Evolutionary conservation across 2,329 filamentous ascomycete genomes (phyloP).

Genomic region (Sporothrix inflata): DNA sequence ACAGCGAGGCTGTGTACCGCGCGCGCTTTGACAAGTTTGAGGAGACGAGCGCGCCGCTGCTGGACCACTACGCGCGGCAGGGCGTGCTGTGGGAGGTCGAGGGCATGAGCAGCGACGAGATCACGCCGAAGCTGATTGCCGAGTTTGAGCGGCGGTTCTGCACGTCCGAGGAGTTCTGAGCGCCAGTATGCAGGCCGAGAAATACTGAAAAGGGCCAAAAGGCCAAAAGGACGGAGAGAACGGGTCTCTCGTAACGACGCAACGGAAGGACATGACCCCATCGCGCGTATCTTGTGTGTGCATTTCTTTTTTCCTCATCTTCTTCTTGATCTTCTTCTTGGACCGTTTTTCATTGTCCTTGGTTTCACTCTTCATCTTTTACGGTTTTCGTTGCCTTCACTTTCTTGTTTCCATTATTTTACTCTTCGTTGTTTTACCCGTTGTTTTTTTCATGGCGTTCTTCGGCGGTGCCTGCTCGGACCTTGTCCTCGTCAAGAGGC

Average conservation of each 20-base stretch:
- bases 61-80: conserved; percentile 85
- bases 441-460: not conserved
- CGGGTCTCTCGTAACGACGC: conserved; percentile 14
- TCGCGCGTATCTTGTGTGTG: not conserved
- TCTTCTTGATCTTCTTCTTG: not conserved
- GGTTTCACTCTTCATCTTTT: not conserved
- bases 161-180: not conserved
- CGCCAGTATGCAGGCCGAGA: not conserved
- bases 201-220: not conserved
- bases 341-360: not conserved
- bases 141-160: conserved; percentile 81
- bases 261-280: conserved; percentile 19
- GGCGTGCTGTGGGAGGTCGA: conserved; percentile 85
- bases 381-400: not conserved
- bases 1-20: conserved; percentile 84
- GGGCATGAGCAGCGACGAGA: conserved; percentile 91
- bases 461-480: conserved; percentile 21
- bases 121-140: conserved; percentile 81
- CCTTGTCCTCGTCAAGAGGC: not conserved
- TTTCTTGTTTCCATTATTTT: not conserved
- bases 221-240: not conserved
- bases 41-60: conserved; percentile 79
- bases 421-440: not conserved
- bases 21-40: conserved; percentile 80
- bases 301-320: not conserved